A percentile compares a stretch with the other conserved stretches of the same genome.
These are phyloP conservation scores for Fusarium subtropicale DNA, from an alignment of 2,329 filamentous ascomycete genomes.

Conservation along the genomic window DNA sequence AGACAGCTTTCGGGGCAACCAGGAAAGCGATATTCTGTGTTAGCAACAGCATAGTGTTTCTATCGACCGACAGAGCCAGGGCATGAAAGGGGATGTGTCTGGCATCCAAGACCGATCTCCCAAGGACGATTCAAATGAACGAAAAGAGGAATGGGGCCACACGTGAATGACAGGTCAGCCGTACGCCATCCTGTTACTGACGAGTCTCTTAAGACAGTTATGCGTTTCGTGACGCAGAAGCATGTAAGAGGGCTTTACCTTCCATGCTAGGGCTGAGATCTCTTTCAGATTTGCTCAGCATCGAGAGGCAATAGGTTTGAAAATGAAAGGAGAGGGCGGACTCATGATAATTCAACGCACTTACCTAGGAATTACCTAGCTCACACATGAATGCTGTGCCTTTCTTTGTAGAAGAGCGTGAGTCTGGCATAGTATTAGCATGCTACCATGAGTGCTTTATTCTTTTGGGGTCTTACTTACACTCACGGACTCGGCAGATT, in stretches of 20 bases:
- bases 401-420: background rate
- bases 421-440: slow-evolving; percentile 22
- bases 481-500: slow-evolving; percentile 20
- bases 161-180: background rate
- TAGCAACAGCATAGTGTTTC: background rate
- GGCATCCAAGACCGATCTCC: background rate
- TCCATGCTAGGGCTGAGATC: background rate
- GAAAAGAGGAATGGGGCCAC: background rate
- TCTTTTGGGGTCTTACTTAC: background rate
- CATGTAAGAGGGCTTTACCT: background rate
- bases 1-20: too few species aligned
- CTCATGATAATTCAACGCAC: background rate
- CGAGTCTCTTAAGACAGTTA: background rate
- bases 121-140: slow-evolving; percentile 14
- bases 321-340: slow-evolving; percentile 3
- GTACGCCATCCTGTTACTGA: background rate
- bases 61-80: background rate
- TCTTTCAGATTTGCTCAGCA: background rate
- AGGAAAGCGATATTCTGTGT: background rate
- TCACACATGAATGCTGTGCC: background rate
- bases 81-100: background rate
- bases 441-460: background rate
- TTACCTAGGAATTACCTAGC: slow-evolving; percentile 1
- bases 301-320: background rate
- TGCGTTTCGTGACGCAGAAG: background rate